Evolutionary conservation across 495 filamentous ascomycete species (phyloP), one percentile per base, ranked within the genome.

Genomic region (Podospora pseudopauciseta): DNA sequence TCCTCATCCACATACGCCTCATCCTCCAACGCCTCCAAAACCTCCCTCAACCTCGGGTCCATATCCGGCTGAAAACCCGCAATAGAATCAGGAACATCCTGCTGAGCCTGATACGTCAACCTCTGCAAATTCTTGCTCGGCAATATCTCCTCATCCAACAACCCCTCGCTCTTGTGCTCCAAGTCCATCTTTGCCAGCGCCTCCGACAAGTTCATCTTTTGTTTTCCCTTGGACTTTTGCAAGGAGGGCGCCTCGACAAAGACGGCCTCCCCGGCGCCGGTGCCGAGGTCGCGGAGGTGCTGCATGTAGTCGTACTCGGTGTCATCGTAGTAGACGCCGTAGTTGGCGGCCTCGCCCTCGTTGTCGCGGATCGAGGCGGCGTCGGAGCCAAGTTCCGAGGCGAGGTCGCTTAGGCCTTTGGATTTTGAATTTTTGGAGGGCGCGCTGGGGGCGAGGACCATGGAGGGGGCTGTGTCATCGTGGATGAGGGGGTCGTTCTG

Each of bases 241-340:
- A 49, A 3, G 9, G 39, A 49, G 23, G 85, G 80, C 0, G 93
- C 90, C 72, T 96, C 91, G 19, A 98, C 84, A 70, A 95, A 97
- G 60, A 91, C 84, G 20, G 88, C 86, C 55, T 90, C 88, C 5
- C 84, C 82, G 32, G 82, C 80, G 3, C 87, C 89, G 16, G 77
- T 76, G 32, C 84, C 86, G 3, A 87, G 85, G 67, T 97, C 95
- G n/a, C 92, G 90, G 82, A 99, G 83, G 80, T 99, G 96, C 78
- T 99, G 95, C 95, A 99, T 98, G 80, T 99, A 99, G 74, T 99
- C 96, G 80, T 99, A 99, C 72, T 90, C 86, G 65, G 92, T 90
- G 78, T 99, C 95, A 75, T 89, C 87, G 73, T 75, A 89, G 85
- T 91, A 97, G 67, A 99, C 85, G 62, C 96, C 96, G 78, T 97